Conservation (phyloP, 306 rosid genomes). For the Delonix regia region DNA sequence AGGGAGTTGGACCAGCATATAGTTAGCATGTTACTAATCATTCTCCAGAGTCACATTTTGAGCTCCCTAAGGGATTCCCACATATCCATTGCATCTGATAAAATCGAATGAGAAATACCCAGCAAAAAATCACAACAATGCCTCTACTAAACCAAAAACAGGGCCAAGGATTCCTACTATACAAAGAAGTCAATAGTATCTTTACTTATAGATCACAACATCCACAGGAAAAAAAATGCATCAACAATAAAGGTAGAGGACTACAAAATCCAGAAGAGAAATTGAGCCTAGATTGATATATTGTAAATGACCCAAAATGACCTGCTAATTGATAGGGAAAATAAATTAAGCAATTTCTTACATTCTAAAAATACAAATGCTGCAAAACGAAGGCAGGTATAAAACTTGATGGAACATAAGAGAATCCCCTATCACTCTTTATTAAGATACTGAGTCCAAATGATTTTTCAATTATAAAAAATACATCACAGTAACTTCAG, state of each 20-base stretch:
- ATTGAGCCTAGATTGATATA: not conserved
- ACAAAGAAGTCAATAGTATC: not conserved
- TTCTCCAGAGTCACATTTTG: not conserved
- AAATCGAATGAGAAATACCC: constrained; percentile 5
- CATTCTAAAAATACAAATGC: not conserved
- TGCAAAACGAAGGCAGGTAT: not conserved
- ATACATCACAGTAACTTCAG: not conserved
- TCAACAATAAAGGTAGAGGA: not conserved
- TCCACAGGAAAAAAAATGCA: not conserved
- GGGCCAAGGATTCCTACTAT: not conserved
- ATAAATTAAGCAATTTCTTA: not conserved
- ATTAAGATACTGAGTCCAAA: constrained; percentile 1
- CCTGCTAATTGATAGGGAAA: not conserved
- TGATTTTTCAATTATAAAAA: not conserved
- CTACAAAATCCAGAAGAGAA: not conserved
- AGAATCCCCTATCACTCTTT: not conserved
- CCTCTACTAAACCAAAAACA: not conserved
- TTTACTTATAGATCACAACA: no score
- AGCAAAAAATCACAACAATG: not conserved
- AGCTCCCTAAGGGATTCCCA: not conserved
- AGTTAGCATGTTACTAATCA: not conserved
- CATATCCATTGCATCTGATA: not conserved
- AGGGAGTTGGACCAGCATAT: constrained; percentile 15
- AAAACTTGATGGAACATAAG: not conserved
- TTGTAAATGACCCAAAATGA: not conserved